Base-by-base conservation (phyloP, 169 alveolate genomes). In the Plasmodium reichenowi region DNA sequence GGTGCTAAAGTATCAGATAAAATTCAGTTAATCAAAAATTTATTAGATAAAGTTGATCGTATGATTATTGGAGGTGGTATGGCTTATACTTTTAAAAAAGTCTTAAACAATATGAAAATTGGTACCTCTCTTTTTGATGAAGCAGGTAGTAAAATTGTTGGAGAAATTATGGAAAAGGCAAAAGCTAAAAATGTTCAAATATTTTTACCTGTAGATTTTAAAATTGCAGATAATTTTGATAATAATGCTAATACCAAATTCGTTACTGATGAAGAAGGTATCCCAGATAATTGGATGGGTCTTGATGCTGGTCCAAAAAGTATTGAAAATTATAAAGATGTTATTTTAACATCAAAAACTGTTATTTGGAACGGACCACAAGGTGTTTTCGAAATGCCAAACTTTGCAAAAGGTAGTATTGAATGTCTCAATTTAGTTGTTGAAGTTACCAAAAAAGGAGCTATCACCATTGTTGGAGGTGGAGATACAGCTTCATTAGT, bases 1-100 rank as follows among this genome's bases (percentile, higher is more conserved):
- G 99, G 99, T 38, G 99, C 99, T 62, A 99, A 98, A 96, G 99
- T 98, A 26, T 93, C 96, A 47, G 99, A 98, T 92, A 99, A 99
- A 95, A 98, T 99, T 85, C 97, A 98, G 93, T 96, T 99, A 43
- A 98, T 99, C 75, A 93, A 93, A 86, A 96, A 97, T 90, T 66
- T 99, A 73, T 92, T 98, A 64, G 99, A 95, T 68, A 96, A 97
- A 88, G 99, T 97, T 32, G 98, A 98, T 80, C 95, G 94, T 89
- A 96, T 99, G 98, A 97, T 98, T 59, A 96, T 99, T 59, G 99
- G 99, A 6, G 99, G 99, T 64, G 99, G 99, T 13, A 99, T 98
- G 99, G 99, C 99, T 17, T 98, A 96, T 96, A 98, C 99, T 32
- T 99, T 98, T 97, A 93, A 96, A 72, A 96, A 97, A 75, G 99